Percentiles rank a stretch among this genome's conserved stretches.
phyloP scores from a whole-genome alignment of 208 protist species.

The Acanthamoeba polyphaga region DNA sequence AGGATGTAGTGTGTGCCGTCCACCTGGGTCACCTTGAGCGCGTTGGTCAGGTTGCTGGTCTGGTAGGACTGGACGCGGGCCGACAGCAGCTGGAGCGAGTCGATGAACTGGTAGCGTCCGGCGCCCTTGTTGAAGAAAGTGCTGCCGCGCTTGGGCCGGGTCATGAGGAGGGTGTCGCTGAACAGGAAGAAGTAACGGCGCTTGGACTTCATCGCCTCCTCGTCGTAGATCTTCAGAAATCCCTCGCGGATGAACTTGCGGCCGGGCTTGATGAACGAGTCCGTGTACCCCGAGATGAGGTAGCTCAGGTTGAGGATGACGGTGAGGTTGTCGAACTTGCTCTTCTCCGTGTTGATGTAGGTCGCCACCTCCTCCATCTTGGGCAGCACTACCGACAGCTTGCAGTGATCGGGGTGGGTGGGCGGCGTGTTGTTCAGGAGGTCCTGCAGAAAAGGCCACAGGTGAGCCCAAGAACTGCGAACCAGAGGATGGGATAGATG shows the following conservation, averaged over 20 bases:
- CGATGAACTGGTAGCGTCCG: slow-evolving; percentile 38
- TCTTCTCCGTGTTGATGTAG: slow-evolving; percentile 76
- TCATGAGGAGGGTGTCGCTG: slow-evolving; percentile 55
- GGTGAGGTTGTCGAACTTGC: slow-evolving; percentile 66
- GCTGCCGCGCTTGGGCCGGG: slow-evolving; percentile 25
- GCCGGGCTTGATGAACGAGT: slow-evolving; percentile 52
- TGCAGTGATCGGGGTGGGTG: slow-evolving; percentile 28
- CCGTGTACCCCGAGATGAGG: slow-evolving; percentile 26
- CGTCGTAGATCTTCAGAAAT: neutral
- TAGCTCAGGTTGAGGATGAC: slow-evolving; percentile 59
- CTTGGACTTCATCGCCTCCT: slow-evolving; percentile 4
- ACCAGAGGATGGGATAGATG: neutral
- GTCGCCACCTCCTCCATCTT: slow-evolving; percentile 49
- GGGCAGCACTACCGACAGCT: neutral
- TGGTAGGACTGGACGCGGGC: neutral
- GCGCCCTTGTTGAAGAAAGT: slow-evolving; percentile 54
- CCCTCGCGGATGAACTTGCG: slow-evolving; percentile 59
- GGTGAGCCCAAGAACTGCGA: neutral
- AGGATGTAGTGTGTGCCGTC: neutral
- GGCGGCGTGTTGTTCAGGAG: slow-evolving; percentile 64
- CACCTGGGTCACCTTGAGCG: neutral
- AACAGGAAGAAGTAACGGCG: slow-evolving; percentile 39
- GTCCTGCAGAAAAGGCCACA: slow-evolving; percentile 12
- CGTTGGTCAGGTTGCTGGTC: neutral
- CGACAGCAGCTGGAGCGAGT: neutral